Base-by-base conservation (phyloP, 306 rosid species). In the Vachellia collinsii region DNA sequence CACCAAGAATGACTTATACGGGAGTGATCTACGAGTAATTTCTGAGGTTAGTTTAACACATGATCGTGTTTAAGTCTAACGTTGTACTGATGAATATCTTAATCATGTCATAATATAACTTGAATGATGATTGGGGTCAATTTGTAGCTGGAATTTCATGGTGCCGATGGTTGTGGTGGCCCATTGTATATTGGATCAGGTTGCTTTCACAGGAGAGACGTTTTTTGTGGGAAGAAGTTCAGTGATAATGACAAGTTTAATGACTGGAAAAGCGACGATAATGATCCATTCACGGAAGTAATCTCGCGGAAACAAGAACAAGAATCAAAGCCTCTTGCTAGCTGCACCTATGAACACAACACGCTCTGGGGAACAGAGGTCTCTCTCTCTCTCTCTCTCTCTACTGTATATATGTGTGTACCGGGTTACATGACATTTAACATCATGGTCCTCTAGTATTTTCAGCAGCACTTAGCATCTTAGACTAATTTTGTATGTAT, bases 291-390 rank as follows among this genome's bases (percentile, higher is more conserved):
- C 29, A 77, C 7, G 25, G 79, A 88, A 80, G 72, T 20, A 70
- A 74, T 36, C 59, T 67, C 81, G 54, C 70, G 20, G 2, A 87
- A 87, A 82, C 58, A 87, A 25, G 92, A 89, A 88, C 85, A 82
- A 80, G 80, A 71, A 59, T 76, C 91, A 16, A 90, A 83, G 81
- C 58, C 53, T 72, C 91, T 92, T 22, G 95, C 97, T 77, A 90
- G 88, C 51, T 91, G 87, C 80, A 65, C 90, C 23, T 90, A 54
- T 72, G 97, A 94, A 71, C 76, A 90, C 71, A 91, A 92, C 85
- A 90, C 97, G 5, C 80, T 63, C 17, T 94, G 97, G 98, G 97
- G 97, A 68, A 90, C 80, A 74, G 90, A 91, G 90, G 97, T 91
- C 17, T 54, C 46, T 72, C 7, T 77, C 63, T 69, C 54, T 20